These are phyloP conservation scores for Candolleomyces efflorescens DNA, from an alignment of 768 basidiomycete genomes.

Conservation along the genomic window DNA sequence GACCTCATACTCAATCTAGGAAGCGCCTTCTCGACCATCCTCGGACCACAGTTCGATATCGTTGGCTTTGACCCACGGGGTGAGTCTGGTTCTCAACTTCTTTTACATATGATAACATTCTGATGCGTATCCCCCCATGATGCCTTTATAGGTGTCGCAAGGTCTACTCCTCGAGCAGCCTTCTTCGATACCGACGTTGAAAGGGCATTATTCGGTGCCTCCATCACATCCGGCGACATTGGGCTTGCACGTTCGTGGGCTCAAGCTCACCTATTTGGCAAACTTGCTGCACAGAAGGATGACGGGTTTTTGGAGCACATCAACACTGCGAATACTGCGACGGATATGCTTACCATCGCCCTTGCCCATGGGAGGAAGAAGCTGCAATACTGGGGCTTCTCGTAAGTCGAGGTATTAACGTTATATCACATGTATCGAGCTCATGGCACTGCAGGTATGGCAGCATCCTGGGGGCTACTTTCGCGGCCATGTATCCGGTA, in stretches of 20 bases:
- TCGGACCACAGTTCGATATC: constrained; percentile 43
- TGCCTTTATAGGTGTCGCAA: constrained; percentile 24
- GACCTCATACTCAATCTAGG: constrained; percentile 20
- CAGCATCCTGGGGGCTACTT: constrained; percentile 18
- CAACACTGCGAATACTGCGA: constrained; percentile 32
- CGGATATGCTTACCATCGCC: constrained; percentile 33
- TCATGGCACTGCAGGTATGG: constrained; percentile 12
- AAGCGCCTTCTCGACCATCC: constrained; percentile 19
- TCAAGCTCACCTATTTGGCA: constrained; percentile 24
- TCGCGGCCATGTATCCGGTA: constrained; percentile 20
- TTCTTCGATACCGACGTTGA: constrained; percentile 34
- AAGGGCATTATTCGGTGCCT: constrained; percentile 20
- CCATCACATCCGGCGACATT: too few species aligned
- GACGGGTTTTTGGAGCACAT: constrained; percentile 25
- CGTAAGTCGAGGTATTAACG: constrained; percentile 9
- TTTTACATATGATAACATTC: too few species aligned
- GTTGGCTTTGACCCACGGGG: constrained; percentile 46
- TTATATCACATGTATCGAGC: not conserved
- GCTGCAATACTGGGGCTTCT: constrained; percentile 31
- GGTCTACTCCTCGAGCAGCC: constrained; percentile 28
- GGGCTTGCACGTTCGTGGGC: constrained; percentile 27
- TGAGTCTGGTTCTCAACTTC: constrained; percentile 10
- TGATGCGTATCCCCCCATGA: not conserved
- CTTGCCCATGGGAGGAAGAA: constrained; percentile 27
- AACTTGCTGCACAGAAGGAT: constrained; percentile 27